Evolutionary conservation across 2,329 filamentous ascomycete species (phyloP), one percentile per base, ranked within the genome.

Genomic region (Colletotrichum magnum): DNA sequence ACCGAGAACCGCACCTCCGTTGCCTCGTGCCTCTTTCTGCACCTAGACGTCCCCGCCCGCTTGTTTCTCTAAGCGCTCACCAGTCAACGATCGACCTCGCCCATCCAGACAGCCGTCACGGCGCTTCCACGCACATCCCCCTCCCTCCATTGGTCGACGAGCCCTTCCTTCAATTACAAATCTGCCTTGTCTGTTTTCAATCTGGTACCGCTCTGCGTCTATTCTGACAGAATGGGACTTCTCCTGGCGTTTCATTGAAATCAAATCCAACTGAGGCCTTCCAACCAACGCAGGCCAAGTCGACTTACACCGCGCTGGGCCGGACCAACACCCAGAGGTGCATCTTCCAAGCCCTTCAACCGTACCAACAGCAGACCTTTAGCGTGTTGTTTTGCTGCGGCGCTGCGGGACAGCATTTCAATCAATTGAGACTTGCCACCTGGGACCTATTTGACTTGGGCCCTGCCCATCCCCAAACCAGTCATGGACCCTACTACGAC

Each of bases 401-500:
- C 48, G 21, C 65, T 39, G 48, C 62, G 13, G 54, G 51, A 50
- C 43, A 60, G 45, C 36, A 21, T 56, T 45, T 60, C 54, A 62
- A 51, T 52, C 57, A 36, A 47, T 47, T 52, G 50, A 66, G 62
- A 60, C 66, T 56, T 59, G 18, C 36, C 21, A 36, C 43, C 36
- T 62, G 16, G 45, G n/a, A 50, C 26, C 32, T 68, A 64, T 66
- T 66, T 65, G 16, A 60, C 3, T 69, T 56, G 51, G 66, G 56
- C 62, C 59, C 45, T 43, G 48, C 32, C 61, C 60, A 50, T 45
- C 24, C 52, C 10, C 4, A 10, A 36, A 51, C 21, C 48, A 47
- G 64, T 61, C 77, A 89, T 89, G 87, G 87, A 89, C 79, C 87
- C 87, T 61, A 84, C 84, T 50, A 92, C 72, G 45, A 73, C 72